Percentiles rank a stretch among this genome's conserved stretches.
phyloP scores from a whole-genome alignment of 768 basidiomycete species.

The Hirschioporus abietinus region DNA sequence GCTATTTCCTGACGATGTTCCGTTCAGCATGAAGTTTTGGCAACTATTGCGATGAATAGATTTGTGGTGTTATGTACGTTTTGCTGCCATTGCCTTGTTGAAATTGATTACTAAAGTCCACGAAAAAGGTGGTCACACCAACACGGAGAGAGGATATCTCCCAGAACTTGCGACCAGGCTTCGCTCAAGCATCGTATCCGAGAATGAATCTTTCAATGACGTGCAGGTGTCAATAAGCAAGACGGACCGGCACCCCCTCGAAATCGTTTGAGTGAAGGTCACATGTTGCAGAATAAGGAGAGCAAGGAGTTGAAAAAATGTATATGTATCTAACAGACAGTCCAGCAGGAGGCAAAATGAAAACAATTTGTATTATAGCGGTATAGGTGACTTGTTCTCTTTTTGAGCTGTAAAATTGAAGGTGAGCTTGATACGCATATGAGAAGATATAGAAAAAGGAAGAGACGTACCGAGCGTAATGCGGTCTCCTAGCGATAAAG shows the following conservation, averaged over 20 bases:
- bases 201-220: slow-evolving; percentile 22
- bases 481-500: slow-evolving; percentile 86
- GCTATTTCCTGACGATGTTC: slow-evolving; percentile 7
- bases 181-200: slow-evolving; percentile 39
- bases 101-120: slow-evolving; percentile 5
- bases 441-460: background rate
- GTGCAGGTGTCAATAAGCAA: slow-evolving; percentile 67
- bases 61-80: slow-evolving; percentile 80
- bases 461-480: slow-evolving; percentile 55
- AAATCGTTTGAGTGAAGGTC: slow-evolving; percentile 42
- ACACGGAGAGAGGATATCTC: slow-evolving; percentile 93
- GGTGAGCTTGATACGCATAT: slow-evolving; percentile 9
- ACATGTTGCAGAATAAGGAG: background rate
- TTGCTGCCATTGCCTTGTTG: slow-evolving; percentile 11
- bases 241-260: slow-evolving; percentile 70
- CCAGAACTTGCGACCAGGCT: slow-evolving; percentile 66
- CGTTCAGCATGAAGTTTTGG: slow-evolving; percentile 79
- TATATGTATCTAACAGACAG: background rate
- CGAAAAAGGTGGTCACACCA: slow-evolving; percentile 76
- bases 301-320: background rate
- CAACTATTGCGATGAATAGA: slow-evolving; percentile 67
- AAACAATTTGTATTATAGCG: background rate
- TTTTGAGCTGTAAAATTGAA: slow-evolving; percentile 32
- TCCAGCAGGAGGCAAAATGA: background rate
- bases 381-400: slow-evolving; percentile 30